Base-by-base conservation (phyloP, 2,329 filamentous ascomycete genomes). In the Colletotrichum nymphaeae region DNA sequence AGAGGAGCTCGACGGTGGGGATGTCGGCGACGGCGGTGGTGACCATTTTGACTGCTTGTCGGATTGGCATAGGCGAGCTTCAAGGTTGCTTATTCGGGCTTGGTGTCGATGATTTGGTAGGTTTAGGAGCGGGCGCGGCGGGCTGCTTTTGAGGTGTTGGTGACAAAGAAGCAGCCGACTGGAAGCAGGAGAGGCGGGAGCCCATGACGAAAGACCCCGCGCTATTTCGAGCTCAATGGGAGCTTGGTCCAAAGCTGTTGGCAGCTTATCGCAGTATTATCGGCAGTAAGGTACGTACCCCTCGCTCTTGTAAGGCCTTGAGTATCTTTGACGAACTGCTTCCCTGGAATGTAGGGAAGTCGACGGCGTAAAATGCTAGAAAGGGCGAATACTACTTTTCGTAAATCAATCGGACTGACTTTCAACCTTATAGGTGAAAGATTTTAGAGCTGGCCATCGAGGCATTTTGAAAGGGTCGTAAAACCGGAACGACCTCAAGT, bases 1-100 rank as follows among this genome's bases (percentile, higher is more conserved):
- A 97, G 74, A 96, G 90, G 56, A 89, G 82, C 49, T 87, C 85
- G 74, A 94, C 83, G 42, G 89, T 90, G 5, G 90, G 91, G 63
- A 94, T 92, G 32, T 92, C 86, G 75, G 84, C 78, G 63, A 89
- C 82, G 6, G 84, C 73, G 63, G 84, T 84, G 69, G 80, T 75
- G n/a, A 82, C 74, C 83, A 84, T 86, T 67, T 75, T 83, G 72
- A 68, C 35, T 53, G 63, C 37, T 65, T 74, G 73, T 32, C 67
- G 67, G 2, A 64, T 28, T 35, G 72, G 69, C 72, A 70, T 67
- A 32, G 71, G 49, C 67, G 67, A 26, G 2, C 16, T 52, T 8
- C 4, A 19, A 4, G 22, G 3, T 9, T 35, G 46, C 19, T 30
- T 16, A 9, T 52, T 22, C 1, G 6, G 28, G 6, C 9, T 62